Evolutionary conservation across 345 rosid genomes (phyloP).

Genomic region (Heritiera fomes): DNA sequence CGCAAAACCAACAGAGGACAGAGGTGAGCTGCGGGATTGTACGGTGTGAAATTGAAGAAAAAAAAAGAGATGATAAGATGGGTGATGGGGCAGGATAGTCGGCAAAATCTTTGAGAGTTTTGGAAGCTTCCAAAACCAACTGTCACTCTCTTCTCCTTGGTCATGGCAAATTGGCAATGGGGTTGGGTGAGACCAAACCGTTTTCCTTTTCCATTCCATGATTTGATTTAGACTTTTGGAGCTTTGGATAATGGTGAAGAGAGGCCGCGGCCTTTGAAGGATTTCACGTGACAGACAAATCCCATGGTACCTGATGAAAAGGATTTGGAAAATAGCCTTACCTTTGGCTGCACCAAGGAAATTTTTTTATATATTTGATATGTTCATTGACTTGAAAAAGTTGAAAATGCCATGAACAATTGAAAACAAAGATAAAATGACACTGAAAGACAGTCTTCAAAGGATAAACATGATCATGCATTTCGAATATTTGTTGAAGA

Average conservation of each 20-base stretch:
- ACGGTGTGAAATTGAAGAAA: neutral
- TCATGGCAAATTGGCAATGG: neutral
- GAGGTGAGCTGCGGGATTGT: slow-evolving; percentile 1
- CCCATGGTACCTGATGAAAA: slow-evolving; percentile 2
- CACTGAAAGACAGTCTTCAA: neutral
- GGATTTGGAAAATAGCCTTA: neutral
- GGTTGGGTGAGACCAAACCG: neutral
- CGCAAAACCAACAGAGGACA: neutral
- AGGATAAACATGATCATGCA: neutral
- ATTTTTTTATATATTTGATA: neutral
- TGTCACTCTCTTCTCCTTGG: slow-evolving; percentile 23
- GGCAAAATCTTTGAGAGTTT: neutral
- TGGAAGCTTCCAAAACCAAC: slow-evolving; percentile 21
- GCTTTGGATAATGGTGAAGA: neutral
- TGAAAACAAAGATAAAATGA: neutral
- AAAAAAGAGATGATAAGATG: slow-evolving; percentile 22
- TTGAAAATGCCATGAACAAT: too few relatives aligned
- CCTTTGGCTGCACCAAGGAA: neutral
- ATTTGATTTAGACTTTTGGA: slow-evolving; percentile 2
- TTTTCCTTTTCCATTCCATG: slow-evolving; percentile 11
- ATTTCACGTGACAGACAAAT: neutral
- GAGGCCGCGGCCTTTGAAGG: neutral
- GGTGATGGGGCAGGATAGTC: slow-evolving; percentile 10
- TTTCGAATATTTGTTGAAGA: neutral
- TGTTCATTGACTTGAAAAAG: neutral